Base-by-base conservation (phyloP, 1,139 yeast genomes). In the Blastobotrys illinoisensis region DNA sequence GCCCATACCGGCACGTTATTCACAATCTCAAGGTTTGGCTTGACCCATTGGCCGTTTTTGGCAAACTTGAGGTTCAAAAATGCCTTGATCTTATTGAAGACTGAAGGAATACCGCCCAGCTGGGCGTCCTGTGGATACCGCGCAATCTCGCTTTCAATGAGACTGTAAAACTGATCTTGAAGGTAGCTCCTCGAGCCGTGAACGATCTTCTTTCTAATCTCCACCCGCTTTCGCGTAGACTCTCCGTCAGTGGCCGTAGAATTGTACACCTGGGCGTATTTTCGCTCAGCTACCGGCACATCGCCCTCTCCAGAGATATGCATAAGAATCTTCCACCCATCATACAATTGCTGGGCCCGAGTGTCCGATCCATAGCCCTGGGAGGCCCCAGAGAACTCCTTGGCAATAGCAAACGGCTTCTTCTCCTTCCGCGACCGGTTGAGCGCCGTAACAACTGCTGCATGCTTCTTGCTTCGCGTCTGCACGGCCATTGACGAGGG, bases 1-100 rank as follows among this genome's bases (percentile, higher is more conserved):
- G 97, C 96, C 99, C 99, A 93, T 19, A 93, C 80, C 3, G 98
- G 98, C 1, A 81, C 76, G 11, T 91, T 91, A 70, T 93, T 91
- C 23, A 89, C 83, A 56, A 83, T 73, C 44, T 84, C 79, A 51
- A 85, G 62, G 56, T 79, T 78, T 9, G 76, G 72, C 47, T 77
- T 64, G 50, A 74, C 75, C 83, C 85, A 82, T 40, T 74, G 69
- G 11, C 78, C 79, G 54, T 74, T 74, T 53, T 66, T 63, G 50
- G 58, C 55, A 58, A 67, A 71, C 52, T 66, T 77, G 69, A 67
- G 70, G 62, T 64, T 85, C 76, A 65, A 85, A 64, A 85, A 88
- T 43, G 86, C 83, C 54, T 80, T 78, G 50, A 88, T 80, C 65
- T 88, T 89, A 69, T 85, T 86, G 52, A 82, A 74, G 57, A 82